Percentiles rank a stretch among this genome's conserved stretches.
Conservation (phyloP, 805 yeast genomes). For the Hanseniaspora clermontiae region DNA sequence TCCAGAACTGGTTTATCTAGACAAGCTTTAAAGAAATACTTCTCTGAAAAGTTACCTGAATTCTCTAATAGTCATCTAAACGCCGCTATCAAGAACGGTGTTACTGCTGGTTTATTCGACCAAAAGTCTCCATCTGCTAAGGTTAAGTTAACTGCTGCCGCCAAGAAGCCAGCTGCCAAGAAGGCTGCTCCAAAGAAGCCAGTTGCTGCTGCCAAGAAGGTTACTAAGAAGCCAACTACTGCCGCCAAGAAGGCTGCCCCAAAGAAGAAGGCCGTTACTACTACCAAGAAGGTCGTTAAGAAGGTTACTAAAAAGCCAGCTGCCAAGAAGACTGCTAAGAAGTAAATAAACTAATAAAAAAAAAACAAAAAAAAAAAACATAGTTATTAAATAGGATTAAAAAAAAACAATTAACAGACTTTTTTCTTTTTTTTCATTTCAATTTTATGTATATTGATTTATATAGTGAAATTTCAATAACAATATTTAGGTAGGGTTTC, state of each 20-base stretch:
- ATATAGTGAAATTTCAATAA: conserved; percentile 6
- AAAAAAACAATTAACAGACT: not conserved
- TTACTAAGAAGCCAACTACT: conserved; percentile 2
- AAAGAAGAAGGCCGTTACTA: conserved; percentile 14
- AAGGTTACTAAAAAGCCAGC: conserved; percentile 14
- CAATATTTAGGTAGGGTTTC: conserved; percentile 11
- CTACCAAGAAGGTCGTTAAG: conserved; percentile 13
- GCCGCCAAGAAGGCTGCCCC: conserved; percentile 13
- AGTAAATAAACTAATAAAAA: not conserved
- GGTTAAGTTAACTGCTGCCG: conserved; percentile 40
- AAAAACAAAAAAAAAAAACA: not conserved
- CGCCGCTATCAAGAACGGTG: conserved; percentile 67
- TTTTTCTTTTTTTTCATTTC: not conserved
- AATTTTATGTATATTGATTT: not conserved
- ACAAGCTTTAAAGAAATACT: conserved; percentile 76
- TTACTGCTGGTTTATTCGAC: conserved; percentile 56
- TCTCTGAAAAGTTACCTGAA: conserved; percentile 41
- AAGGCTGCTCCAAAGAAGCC: conserved; percentile 9
- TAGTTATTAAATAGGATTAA: conserved; percentile 1
- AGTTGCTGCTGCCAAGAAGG: conserved; percentile 12
- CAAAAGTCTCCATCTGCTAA: conserved; percentile 88
- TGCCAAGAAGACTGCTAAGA: conserved; percentile 15
- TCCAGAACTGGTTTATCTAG: conserved; percentile 78
- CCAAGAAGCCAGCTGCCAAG: conserved; percentile 23
- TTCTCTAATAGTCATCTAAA: conserved; percentile 16